Evolutionary conservation across 805 yeast genomes (phyloP), one percentile per base, ranked within the genome.

Genomic region (Candida arabinofermentans): DNA sequence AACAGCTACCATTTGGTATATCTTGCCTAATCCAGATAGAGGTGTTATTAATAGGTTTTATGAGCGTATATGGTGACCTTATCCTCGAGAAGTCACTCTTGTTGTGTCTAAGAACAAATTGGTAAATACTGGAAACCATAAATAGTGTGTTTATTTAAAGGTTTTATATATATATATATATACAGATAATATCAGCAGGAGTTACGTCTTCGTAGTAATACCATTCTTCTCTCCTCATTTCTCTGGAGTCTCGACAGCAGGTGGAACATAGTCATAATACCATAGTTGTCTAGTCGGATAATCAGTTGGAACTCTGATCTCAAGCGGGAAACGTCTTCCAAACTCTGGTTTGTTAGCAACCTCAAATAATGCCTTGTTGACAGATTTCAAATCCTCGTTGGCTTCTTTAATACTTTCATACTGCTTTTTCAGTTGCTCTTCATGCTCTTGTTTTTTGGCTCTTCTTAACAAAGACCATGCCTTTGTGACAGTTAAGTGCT

Each of bases 301-400:
- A 42, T 89, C 91, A 1, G 95, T 84, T 17, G 99, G 99, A 8
- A 86, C 79, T 57, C 93, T 79, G 61, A 87, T 61, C 57, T 91
- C 96, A 53, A 86, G 66, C 5, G 96, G 91, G 62, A 86, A 89
- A 54, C 88, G 70, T 51, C 76, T 75, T 44, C 71, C 70, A 34
- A 62, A 62, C 50, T 83, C 83, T 37, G 69, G 65, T 24, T 62
- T 61, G 53, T 78, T 81, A 9, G 96, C 95, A 24, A 69, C 69
- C 40, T 70, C 74, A 53, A 70, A 89, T 39, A 91, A 67, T 36
- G 65, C 71, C 0, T 81, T 78, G 46, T 70, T 71, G 8, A 74
- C 57, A 4, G 52, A 42, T 51, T 77, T 65, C 55, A 91, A 75
- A 47, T 79, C 85, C 35, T 76, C 78, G 79, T 87, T 81, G 3